phyloP scores from a whole-genome alignment of 2,329 filamentous ascomycete species.

The Epichloe gansuensis region DNA sequence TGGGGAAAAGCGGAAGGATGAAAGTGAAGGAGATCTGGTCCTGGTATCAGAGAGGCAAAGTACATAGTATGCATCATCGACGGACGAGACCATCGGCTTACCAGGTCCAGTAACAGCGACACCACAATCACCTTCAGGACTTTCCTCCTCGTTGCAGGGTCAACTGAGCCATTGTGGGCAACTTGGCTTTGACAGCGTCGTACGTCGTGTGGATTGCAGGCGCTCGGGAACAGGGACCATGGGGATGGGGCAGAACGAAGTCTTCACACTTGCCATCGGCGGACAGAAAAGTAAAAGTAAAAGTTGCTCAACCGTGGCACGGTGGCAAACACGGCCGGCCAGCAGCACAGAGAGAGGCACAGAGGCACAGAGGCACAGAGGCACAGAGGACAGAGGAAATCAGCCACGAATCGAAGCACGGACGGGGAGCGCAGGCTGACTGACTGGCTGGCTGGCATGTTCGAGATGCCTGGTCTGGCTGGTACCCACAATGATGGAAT shows the following conservation, averaged over 20 bases:
- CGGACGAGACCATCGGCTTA: constrained; percentile 25
- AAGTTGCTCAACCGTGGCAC: too few relatives aligned
- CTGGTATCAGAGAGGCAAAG: background rate
- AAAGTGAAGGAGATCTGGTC: constrained; percentile 91
- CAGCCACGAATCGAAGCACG: too few relatives aligned
- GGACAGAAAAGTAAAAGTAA: background rate
- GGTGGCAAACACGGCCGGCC: too few relatives aligned
- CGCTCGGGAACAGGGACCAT: too few relatives aligned
- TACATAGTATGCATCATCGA: background rate
- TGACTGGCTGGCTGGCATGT: too few relatives aligned
- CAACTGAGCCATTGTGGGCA: constrained; percentile 30
- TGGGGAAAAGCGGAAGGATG: constrained; percentile 90
- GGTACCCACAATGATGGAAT: too few relatives aligned
- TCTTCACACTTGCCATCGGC: background rate
- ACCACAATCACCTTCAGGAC: constrained; percentile 81
- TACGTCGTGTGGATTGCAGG: background rate
- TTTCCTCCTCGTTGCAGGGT: constrained; percentile 53
- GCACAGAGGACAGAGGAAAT: too few relatives aligned
- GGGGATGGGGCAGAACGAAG: too few relatives aligned
- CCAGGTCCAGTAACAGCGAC: constrained; percentile 79
- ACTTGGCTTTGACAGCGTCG: background rate
- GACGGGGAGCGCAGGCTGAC: too few relatives aligned
- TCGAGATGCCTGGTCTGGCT: too few relatives aligned
- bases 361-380: too few relatives aligned
- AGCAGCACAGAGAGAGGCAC: too few relatives aligned